Evolutionary conservation across 2,329 filamentous ascomycete genomes (phyloP).

Genomic region (Scytalidium sp.): DNA sequence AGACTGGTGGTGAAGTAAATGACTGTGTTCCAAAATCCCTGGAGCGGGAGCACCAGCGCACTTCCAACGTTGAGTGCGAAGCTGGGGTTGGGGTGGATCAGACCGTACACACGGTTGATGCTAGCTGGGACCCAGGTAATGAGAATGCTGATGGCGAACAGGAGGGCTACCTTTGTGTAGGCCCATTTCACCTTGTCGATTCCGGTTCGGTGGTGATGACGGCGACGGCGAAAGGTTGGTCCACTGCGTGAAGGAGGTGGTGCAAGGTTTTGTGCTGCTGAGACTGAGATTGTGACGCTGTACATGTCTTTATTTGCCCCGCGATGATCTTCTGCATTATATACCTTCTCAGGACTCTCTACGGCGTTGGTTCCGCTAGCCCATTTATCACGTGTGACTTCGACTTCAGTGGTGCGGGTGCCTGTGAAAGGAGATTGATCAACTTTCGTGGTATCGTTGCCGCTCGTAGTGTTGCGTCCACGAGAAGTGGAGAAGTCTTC

Average conservation of each 20-base stretch:
- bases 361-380: conserved; percentile 46
- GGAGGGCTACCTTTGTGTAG: conserved; percentile 65
- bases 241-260: not conserved
- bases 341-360: conserved; percentile 8
- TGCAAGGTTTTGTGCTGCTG: not conserved
- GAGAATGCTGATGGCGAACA: conserved; percentile 69
- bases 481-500: conserved; percentile 33
- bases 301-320: conserved; percentile 6
- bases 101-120: conserved; percentile 70
- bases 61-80: conserved; percentile 66
- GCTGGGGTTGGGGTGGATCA: conserved; percentile 51
- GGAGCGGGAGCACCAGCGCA: conserved; percentile 72
- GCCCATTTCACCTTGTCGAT: conserved; percentile 63
- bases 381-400: conserved; percentile 40
- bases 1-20: conserved; percentile 73
- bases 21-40: conserved; percentile 80
- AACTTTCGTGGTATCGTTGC: not conserved
- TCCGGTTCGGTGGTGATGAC: conserved; percentile 19
- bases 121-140: conserved; percentile 76
- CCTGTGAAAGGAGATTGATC: conserved; percentile 5
- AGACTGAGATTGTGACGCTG: conserved; percentile 9
- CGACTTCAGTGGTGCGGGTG: conserved; percentile 19
- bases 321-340: not conserved
- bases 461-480: not conserved
- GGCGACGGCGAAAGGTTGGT: not conserved